Base-by-base conservation (phyloP, 1,284 basidiomycete species). In the Ceratobasidium sp. region DNA sequence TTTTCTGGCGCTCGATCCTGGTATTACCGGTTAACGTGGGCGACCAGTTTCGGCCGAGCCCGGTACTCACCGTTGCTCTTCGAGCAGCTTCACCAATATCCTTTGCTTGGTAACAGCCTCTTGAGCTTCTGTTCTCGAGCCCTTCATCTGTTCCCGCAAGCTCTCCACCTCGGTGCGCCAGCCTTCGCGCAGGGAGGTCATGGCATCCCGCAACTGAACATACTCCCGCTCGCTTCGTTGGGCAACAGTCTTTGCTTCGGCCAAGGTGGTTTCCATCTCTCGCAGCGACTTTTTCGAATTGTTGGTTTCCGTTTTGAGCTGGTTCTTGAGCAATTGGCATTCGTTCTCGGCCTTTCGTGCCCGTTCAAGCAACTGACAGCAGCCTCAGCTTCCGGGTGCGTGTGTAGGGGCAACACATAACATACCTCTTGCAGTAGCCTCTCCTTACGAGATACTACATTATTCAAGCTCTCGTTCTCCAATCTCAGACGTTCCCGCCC, bases 371-470 rank as follows among this genome's bases (percentile, higher is more conserved):
- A 92, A 88, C 90, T 92, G 70, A 46, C 62, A 33, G 60, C 58
- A 70, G 11, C 48, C 14, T 62, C 38, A 54, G n/a, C 18, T 40
- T 63, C 30, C 66, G 46, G n/a, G n/a, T n/a, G n/a, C 30, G 58
- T n/a, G 25, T 75, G 48, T 40, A 25, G 63, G 62, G n/a, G 44
- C 18, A 0, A 73, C 38, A 33, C 59, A 21, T n/a, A 44, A 78
- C 83, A 72, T 75, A 90, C 90, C 83, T 95, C 93, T 79, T 92
- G 89, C 73, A 94, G 80, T 71, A 94, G 78, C 72, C 94, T 84
- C 80, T 95, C 93, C 79, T 95, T 95, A 72, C 93, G 84, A 30
- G 91, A 86, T 11, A 95, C 88, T 18, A 94, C 92, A 76, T 92
- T 92, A 77, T 92, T 92, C 74, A 94, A 79, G 1, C 88, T 88